Conservation (phyloP, 495 filamentous ascomycete genomes). For the Apodospora peruviana region DNA sequence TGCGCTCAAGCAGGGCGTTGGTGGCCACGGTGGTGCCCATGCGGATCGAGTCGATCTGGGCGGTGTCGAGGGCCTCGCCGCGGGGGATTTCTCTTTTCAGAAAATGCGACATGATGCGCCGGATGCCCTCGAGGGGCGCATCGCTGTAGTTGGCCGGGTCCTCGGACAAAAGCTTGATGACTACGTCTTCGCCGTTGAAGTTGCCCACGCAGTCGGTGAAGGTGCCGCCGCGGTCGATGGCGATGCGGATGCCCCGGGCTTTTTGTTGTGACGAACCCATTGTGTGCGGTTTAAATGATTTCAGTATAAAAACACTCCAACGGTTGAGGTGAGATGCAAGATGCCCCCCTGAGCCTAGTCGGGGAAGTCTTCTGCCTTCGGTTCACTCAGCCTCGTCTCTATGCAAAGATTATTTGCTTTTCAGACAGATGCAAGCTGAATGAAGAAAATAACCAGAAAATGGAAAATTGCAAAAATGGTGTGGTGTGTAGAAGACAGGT, state of each 20-base stretch:
- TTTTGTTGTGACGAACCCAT: conserved; percentile 2
- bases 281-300: neutral
- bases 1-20: conserved; percentile 84
- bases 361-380: no score
- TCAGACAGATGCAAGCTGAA: no score
- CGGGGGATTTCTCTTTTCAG: conserved; percentile 69
- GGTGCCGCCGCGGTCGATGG: conserved; percentile 64
- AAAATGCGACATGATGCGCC: conserved; percentile 81
- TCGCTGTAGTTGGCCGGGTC: conserved; percentile 85
- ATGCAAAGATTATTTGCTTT: no score
- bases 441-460: no score
- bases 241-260: conserved; percentile 48
- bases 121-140: conserved; percentile 86
- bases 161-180: conserved; percentile 86
- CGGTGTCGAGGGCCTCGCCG: conserved; percentile 77
- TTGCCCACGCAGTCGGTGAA: conserved; percentile 70
- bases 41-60: conserved; percentile 74
- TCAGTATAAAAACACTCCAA: neutral
- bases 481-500: no score
- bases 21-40: conserved; percentile 91
- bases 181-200: conserved; percentile 60
- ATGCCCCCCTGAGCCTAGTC: no score
- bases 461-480: no score
- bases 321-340: neutral
- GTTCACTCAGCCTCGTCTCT: no score